A percentile compares a stretch with the other conserved stretches of the same genome.
phyloP scores from a whole-genome alignment of 2,329 filamentous ascomycete genomes.

The Kalmusia sp. region DNA sequence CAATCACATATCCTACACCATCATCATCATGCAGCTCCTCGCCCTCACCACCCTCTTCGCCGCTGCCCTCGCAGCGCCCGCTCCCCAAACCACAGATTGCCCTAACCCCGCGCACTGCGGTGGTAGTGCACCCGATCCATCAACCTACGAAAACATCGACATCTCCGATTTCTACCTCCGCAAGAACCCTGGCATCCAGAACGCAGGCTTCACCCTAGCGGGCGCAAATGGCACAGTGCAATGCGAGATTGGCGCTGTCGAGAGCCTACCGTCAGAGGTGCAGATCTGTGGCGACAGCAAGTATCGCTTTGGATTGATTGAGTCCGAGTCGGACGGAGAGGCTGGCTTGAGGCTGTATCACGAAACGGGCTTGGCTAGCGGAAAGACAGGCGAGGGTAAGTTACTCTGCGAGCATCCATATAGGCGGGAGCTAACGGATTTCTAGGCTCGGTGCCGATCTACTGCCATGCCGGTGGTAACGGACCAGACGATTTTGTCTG shows the following conservation, averaged over 20 bases:
- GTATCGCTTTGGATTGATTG: conserved; percentile 26
- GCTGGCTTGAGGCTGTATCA: conserved; percentile 24
- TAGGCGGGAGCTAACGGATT: no score
- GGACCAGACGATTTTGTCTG: conserved; percentile 26
- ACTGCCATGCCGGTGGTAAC: conserved; percentile 30
- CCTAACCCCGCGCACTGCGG: conserved; percentile 22
- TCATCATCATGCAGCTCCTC: conserved; percentile 6
- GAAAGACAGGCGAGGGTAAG: conserved; percentile 16
- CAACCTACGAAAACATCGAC: conserved; percentile 25
- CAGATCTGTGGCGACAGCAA: conserved; percentile 22
- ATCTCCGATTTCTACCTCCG: conserved; percentile 26
- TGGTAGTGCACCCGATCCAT: not conserved
- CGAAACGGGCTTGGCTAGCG: conserved; percentile 17
- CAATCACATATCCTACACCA: conserved; percentile 1
- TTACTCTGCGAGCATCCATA: no score
- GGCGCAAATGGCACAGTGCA: conserved; percentile 21
- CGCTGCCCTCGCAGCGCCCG: conserved; percentile 25
- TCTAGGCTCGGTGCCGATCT: conserved; percentile 22
- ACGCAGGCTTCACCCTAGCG: conserved; percentile 26
- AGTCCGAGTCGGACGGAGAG: conserved; percentile 10
- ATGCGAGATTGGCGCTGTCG: conserved; percentile 18
- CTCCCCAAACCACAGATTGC: conserved; percentile 26
- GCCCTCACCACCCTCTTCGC: conserved; percentile 24
- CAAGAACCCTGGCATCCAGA: conserved; percentile 26
- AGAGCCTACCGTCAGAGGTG: conserved; percentile 20